Percentiles rank a stretch among this genome's conserved stretches.
These are phyloP conservation scores for Leccinum longicurvipes DNA, from an alignment of 768 basidiomycete genomes.

Conservation along the genomic window DNA sequence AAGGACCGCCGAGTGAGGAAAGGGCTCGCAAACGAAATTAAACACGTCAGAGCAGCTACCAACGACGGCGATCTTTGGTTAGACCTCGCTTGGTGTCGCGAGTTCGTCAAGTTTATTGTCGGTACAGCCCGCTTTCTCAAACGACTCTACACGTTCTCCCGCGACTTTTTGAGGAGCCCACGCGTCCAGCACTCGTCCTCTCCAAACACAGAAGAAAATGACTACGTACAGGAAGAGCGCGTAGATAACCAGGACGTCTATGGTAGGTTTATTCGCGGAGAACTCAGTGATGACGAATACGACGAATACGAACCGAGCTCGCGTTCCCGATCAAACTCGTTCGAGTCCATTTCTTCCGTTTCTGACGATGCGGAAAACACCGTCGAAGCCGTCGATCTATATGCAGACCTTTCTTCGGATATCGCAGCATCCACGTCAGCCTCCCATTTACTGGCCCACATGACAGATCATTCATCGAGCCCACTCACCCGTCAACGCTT, in stretches of 20 bases:
- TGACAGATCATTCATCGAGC: slow-evolving; percentile 40
- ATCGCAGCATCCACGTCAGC: slow-evolving; percentile 34
- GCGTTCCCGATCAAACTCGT: slow-evolving; percentile 19
- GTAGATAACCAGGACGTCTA: slow-evolving; percentile 43
- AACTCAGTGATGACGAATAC: slow-evolving; percentile 51
- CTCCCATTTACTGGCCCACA: slow-evolving; percentile 53
- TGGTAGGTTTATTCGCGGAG: slow-evolving; percentile 57
- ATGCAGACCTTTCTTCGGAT: slow-evolving; percentile 49
- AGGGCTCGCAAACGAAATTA: slow-evolving; percentile 53
- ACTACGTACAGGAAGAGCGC: slow-evolving; percentile 7
- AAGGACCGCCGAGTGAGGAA: slow-evolving; percentile 23
- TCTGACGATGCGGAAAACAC: slow-evolving; percentile 32
- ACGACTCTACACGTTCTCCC: slow-evolving; percentile 13
- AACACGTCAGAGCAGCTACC: slow-evolving; percentile 35
- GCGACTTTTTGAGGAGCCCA: slow-evolving; percentile 18
- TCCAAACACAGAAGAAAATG: slow-evolving; percentile 8
- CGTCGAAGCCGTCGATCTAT: slow-evolving; percentile 47
- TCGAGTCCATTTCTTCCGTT: slow-evolving; percentile 23
- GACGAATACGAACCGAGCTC: slow-evolving; percentile 33
- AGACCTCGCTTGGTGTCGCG: slow-evolving; percentile 41
- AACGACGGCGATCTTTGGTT: slow-evolving; percentile 38
- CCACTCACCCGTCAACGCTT: slow-evolving; percentile 52
- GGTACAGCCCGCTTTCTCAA: slow-evolving; percentile 29
- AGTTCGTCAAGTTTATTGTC: slow-evolving; percentile 33
- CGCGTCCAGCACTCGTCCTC: slow-evolving; percentile 7